Conservation (phyloP, 257 asterid species). For the Solanum bukasovii region DNA sequence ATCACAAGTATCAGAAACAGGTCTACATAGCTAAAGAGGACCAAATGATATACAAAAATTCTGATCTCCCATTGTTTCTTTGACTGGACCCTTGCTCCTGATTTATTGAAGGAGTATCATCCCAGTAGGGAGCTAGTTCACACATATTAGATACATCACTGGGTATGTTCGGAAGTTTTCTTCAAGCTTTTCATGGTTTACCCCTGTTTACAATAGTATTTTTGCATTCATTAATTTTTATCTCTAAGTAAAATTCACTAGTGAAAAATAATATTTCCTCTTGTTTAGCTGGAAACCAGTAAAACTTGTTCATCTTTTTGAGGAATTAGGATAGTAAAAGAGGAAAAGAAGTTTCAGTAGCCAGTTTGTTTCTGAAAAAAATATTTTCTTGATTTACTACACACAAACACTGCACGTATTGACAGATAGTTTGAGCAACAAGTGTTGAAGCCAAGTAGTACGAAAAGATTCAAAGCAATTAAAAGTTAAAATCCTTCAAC, state of each 20-base stretch:
- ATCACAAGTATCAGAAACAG: background rate
- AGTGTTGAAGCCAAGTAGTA: background rate
- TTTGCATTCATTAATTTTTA: background rate
- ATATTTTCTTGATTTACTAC: background rate
- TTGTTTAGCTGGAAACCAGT: background rate
- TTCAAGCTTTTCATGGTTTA: background rate
- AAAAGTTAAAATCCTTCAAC: background rate
- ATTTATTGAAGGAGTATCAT: background rate
- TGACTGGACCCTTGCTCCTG: background rate
- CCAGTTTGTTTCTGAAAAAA: background rate
- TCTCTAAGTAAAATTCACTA: background rate
- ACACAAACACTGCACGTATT: background rate
- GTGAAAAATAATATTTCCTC: background rate
- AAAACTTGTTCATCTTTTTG: background rate
- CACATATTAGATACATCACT: background rate
- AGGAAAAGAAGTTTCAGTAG: background rate
- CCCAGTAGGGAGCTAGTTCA: background rate
- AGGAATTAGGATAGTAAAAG: background rate
- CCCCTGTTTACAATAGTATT: background rate
- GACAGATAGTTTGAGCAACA: background rate
- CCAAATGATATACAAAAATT: background rate
- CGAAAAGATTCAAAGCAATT: background rate
- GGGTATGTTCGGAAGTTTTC: background rate
- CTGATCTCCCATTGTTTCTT: background rate
- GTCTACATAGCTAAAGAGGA: background rate